A percentile compares a stretch with the other conserved stretches of the same genome.
These are phyloP conservation scores for Protomyces pachydermus DNA, from an alignment of 1,139 yeast species.

Conservation along the genomic window DNA sequence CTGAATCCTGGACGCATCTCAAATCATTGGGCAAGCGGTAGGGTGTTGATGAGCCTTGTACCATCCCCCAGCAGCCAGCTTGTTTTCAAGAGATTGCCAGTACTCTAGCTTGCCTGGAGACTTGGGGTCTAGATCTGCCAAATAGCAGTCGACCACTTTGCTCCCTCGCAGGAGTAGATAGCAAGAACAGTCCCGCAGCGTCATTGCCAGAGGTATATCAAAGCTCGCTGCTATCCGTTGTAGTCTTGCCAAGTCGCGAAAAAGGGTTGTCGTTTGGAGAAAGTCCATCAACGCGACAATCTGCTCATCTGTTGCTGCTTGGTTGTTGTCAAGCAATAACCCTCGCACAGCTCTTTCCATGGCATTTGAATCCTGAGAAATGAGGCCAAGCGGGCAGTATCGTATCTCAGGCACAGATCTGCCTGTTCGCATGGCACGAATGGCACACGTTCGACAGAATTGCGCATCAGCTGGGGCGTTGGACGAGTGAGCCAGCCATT, in stretches of 20 bases:
- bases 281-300: not conserved
- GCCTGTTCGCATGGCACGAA: conserved; percentile 37
- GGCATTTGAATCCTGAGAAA: conserved; percentile 27
- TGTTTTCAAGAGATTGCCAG: conserved; percentile 1
- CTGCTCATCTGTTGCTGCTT: not conserved
- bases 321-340: not conserved
- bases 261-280: not conserved
- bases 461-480: conserved; percentile 38
- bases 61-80: not conserved
- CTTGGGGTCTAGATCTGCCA: conserved; percentile 19
- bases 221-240: not conserved
- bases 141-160: not conserved
- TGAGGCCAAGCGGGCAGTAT: conserved; percentile 43
- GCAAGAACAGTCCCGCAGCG: conserved; percentile 22
- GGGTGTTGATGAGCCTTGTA: not conserved
- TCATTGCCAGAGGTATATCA: conserved; percentile 10
- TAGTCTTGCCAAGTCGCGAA: conserved; percentile 14
- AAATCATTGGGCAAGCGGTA: not conserved
- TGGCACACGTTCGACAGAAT: conserved; percentile 47
- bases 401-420: conserved; percentile 3
- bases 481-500: conserved; percentile 44
- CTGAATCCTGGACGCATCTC: not conserved
- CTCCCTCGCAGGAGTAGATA: not conserved
- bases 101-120: not conserved
- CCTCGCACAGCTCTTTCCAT: not conserved